These are phyloP conservation scores for Lineolata rhizophorae DNA, from an alignment of 495 filamentous ascomycete genomes.

Conservation along the genomic window DNA sequence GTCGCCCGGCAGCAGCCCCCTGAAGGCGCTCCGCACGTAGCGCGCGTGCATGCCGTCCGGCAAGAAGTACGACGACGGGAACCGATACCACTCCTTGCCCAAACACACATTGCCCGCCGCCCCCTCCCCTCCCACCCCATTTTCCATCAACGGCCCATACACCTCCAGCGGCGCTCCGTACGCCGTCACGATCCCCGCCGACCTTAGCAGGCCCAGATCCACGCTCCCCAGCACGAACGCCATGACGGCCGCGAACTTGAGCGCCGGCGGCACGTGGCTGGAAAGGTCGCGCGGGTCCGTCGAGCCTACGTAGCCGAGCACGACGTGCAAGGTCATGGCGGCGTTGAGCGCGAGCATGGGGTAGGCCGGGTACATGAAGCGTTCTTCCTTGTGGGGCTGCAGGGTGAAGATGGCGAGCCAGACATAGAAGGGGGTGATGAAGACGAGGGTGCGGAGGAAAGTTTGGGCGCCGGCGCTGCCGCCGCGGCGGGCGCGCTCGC, in stretches of 20 bases:
- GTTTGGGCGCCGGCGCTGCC: too few species aligned
- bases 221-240: conserved; percentile 32
- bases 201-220: conserved; percentile 44
- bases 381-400: conserved; percentile 93
- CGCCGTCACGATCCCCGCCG: conserved; percentile 57
- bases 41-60: conserved; percentile 59
- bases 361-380: conserved; percentile 97
- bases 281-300: conserved; percentile 38
- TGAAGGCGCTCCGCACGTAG: conserved; percentile 77
- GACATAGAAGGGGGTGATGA: conserved; percentile 71
- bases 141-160: conserved; percentile 30
- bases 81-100: conserved; percentile 97
- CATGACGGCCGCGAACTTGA: conserved; percentile 42
- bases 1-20: conserved; percentile 74
- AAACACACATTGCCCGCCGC: conserved; percentile 57
- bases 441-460: conserved; percentile 45
- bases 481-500: conserved; percentile 6
- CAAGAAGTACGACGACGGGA: conserved; percentile 80
- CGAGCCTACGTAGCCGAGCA: conserved; percentile 45
- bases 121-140: conserved; percentile 25
- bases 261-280: conserved; percentile 36
- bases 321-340: conserved; percentile 59
- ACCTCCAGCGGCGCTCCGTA: conserved; percentile 73
- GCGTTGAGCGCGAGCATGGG: conserved; percentile 84
- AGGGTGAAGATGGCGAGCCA: conserved; percentile 83